phyloP scores from a whole-genome alignment of 1,284 basidiomycete genomes.

The Filobasidium uniguttulatum region DNA sequence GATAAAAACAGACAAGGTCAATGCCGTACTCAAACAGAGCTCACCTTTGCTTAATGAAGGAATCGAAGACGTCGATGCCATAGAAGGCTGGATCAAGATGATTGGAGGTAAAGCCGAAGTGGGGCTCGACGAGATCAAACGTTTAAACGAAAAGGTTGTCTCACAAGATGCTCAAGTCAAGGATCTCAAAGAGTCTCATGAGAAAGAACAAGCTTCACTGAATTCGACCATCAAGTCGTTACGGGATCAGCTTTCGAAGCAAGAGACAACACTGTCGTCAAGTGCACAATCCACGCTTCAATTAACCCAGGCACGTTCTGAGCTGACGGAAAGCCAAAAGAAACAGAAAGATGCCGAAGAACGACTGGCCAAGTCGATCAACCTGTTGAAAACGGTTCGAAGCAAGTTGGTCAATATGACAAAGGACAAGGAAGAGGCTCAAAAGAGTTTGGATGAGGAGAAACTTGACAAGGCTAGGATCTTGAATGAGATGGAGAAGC shows the following conservation, averaged over 20 bases:
- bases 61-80: slow-evolving; percentile 49
- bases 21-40: slow-evolving; percentile 54
- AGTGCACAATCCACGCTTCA: slow-evolving; percentile 43
- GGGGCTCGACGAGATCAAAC: slow-evolving; percentile 48
- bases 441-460: slow-evolving; percentile 49
- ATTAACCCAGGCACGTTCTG: slow-evolving; percentile 46
- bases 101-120: slow-evolving; percentile 57
- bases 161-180: slow-evolving; percentile 71
- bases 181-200: slow-evolving; percentile 68
- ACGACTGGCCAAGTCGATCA: slow-evolving; percentile 83
- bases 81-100: slow-evolving; percentile 60
- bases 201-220: slow-evolving; percentile 59
- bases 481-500: slow-evolving; percentile 32
- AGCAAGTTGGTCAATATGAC: slow-evolving; percentile 84
- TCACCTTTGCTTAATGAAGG: slow-evolving; percentile 51
- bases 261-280: slow-evolving; percentile 46
- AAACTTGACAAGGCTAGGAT: slow-evolving; percentile 45
- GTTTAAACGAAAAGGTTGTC: slow-evolving; percentile 55
- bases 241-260: slow-evolving; percentile 52
- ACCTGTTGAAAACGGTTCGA: slow-evolving; percentile 75
- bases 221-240: slow-evolving; percentile 57
- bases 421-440: slow-evolving; percentile 68
- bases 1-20: slow-evolving; percentile 42
- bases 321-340: slow-evolving; percentile 49
- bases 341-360: slow-evolving; percentile 81